Base-by-base conservation (phyloP, 768 basidiomycete species). In the Podaxis sp. region DNA sequence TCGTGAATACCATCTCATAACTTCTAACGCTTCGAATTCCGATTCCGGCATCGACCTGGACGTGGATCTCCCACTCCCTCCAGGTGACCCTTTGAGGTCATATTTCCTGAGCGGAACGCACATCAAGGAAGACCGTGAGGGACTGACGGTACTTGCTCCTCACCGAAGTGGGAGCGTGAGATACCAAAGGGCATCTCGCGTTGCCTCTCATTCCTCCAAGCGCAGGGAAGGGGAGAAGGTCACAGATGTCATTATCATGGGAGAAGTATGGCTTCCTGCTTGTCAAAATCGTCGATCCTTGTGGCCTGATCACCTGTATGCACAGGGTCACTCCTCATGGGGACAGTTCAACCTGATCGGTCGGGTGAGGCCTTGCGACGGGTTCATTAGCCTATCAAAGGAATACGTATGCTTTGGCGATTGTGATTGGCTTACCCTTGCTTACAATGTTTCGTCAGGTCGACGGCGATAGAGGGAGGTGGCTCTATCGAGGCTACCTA, bases 261-360 rank as follows among this genome's bases (percentile, higher is more conserved):
- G 92, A 69, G 90, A 93, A 79, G 91, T 91, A 64, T 24, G 73
- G 13, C 27, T 51, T 33, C 25, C 49, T 3, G 52, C 47, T 47
- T 25, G 41, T 13, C 17, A 37, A 29, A 47, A 37, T 27, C 49
- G 55, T 43, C 40, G 13, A 43, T 47, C 37, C 47, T 47, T 33
- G 33, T 33, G 33, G 33, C 33, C 33, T 67, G 40, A 62, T 11
- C 24, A 50, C 15, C 62, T 60, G 27, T 65, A 57, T 50, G 58
- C 19, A 19, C 62, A 93, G 91, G 93, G 93, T 4, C 94, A 95
- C 74, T 95, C 93, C 7, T 87, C 92, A 13, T 96, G 93, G 93
- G 93, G 94, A 24, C 87, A 91, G 66, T 96, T 94, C 74, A 87
- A 81, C 62, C 73, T 96, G 25, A 76, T 88, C 3, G 93, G 94